phyloP scores from a whole-genome alignment of 371 early-diverging fungal species.

The Phascolomyces articulosus region DNA sequence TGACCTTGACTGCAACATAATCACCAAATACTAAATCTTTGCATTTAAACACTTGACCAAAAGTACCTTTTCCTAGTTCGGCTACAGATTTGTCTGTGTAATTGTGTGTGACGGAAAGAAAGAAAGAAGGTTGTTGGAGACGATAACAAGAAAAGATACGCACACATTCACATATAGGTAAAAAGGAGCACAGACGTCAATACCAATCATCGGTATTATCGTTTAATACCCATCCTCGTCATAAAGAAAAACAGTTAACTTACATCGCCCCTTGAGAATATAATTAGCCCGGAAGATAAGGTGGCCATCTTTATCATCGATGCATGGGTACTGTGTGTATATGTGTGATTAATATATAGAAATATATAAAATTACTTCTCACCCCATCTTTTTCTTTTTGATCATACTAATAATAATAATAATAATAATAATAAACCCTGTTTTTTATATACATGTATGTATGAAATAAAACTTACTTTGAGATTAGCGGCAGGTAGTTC shows the following conservation, averaged over 20 bases:
- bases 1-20: constrained; percentile 80
- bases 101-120: constrained; percentile 5
- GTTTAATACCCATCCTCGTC: not conserved
- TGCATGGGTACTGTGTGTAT: constrained; percentile 10
- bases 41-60: constrained; percentile 95
- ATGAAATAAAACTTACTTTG: not conserved
- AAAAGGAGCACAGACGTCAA: no score
- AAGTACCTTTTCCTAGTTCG: constrained; percentile 95
- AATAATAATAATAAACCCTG: not conserved
- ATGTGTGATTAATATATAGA: no score
- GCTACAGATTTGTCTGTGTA: constrained; percentile 75
- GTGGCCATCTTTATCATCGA: constrained; percentile 88
- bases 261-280: constrained; percentile 77
- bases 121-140: no score
- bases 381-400: no score
- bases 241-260: constrained; percentile 24
- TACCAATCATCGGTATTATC: no score
- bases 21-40: constrained; percentile 66
- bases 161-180: no score
- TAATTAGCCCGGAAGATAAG: constrained; percentile 79
- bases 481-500: constrained; percentile 1
- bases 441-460: no score
- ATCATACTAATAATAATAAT: no score
- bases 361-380: no score
- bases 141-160: no score